These are phyloP conservation scores for Starmerella sirachaensis DNA, from an alignment of 805 yeast species.

Conservation along the genomic window DNA sequence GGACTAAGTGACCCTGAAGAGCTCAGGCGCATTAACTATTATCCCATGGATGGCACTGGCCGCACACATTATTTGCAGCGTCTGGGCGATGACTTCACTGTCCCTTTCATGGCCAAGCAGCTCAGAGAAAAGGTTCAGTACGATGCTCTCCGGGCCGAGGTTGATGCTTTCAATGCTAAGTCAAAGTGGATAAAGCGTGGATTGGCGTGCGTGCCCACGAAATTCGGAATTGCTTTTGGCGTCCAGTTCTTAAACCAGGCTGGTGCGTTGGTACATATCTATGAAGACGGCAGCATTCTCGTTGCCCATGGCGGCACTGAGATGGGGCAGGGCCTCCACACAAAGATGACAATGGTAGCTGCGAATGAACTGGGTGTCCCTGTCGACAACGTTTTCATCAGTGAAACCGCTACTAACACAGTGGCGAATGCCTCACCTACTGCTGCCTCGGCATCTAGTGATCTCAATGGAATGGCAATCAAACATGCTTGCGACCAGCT, in stretches of 20 bases:
- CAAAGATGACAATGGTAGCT: slow-evolving; percentile 39
- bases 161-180: slow-evolving; percentile 32
- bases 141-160: slow-evolving; percentile 29
- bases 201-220: slow-evolving; percentile 36
- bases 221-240: slow-evolving; percentile 39
- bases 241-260: slow-evolving; percentile 37
- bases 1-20: slow-evolving; percentile 31
- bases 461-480: slow-evolving; percentile 40
- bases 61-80: slow-evolving; percentile 33
- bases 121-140: slow-evolving; percentile 31
- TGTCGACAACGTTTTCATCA: slow-evolving; percentile 32
- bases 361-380: slow-evolving; percentile 36
- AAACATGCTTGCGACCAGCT: slow-evolving; percentile 37
- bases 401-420: slow-evolving; percentile 38
- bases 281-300: slow-evolving; percentile 37
- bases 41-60: slow-evolving; percentile 23
- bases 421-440: slow-evolving; percentile 41
- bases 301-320: slow-evolving; percentile 41
- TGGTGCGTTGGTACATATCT: slow-evolving; percentile 38
- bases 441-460: slow-evolving; percentile 40
- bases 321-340: slow-evolving; percentile 40
- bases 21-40: slow-evolving; percentile 32
- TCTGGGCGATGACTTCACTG: slow-evolving; percentile 34
- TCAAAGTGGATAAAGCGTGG: slow-evolving; percentile 40
- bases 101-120: slow-evolving; percentile 30